Percentiles rank a stretch among this genome's conserved stretches.
These are phyloP conservation scores for Hypericum perforatum DNA, from an alignment of 345 rosid genomes.

Conservation along the genomic window DNA sequence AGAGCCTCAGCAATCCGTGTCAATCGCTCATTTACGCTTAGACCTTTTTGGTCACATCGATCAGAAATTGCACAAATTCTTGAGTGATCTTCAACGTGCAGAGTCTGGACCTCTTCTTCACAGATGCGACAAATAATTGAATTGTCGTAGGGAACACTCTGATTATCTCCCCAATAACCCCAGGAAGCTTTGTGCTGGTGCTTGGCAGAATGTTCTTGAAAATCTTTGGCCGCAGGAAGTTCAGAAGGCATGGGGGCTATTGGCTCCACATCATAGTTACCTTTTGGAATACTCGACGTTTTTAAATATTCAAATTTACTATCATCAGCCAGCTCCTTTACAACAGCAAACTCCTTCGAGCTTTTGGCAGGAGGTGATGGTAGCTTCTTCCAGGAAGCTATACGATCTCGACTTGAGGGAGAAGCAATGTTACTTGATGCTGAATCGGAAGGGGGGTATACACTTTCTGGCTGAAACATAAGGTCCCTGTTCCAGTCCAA, in stretches of 20 bases:
- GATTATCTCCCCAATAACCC: slow-evolving; percentile 95
- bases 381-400: slow-evolving; percentile 87
- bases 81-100: slow-evolving; percentile 89
- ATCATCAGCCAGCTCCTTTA: slow-evolving; percentile 37
- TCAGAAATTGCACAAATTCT: slow-evolving; percentile 91
- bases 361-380: slow-evolving; percentile 66
- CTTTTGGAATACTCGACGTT: slow-evolving; percentile 26
- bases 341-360: slow-evolving; percentile 43
- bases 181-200: slow-evolving; percentile 84
- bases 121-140: slow-evolving; percentile 97
- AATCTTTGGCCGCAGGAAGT: slow-evolving; percentile 44
- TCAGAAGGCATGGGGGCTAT: slow-evolving; percentile 36
- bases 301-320: slow-evolving; percentile 42
- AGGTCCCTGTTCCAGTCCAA: slow-evolving; percentile 58
- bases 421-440: slow-evolving; percentile 43
- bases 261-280: slow-evolving; percentile 32
- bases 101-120: slow-evolving; percentile 92
- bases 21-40: slow-evolving; percentile 82
- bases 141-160: slow-evolving; percentile 53
- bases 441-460: slow-evolving; percentile 29
- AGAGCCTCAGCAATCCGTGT: slow-evolving; percentile 75
- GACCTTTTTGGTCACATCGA: slow-evolving; percentile 83
- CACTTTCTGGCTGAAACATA: slow-evolving; percentile 29
- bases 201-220: slow-evolving; percentile 53
- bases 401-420: slow-evolving; percentile 55